Percentiles rank a stretch among this genome's conserved stretches.
Evolutionary conservation across 352 stramenopile species (phyloP).

Genomic region (Aphanomyces astaci): DNA sequence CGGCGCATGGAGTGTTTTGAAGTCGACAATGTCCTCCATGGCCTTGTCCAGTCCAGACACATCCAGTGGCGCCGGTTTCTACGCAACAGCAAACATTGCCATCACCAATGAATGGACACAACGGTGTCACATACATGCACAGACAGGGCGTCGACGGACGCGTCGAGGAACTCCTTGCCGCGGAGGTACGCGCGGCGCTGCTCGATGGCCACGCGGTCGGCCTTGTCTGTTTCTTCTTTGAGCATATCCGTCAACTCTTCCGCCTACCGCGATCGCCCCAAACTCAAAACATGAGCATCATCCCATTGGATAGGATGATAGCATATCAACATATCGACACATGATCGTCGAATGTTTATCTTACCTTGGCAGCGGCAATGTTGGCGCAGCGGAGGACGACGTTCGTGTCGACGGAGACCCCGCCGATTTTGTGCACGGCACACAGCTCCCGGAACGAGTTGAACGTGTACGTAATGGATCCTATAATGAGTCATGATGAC

Average conservation of each 20-base stretch:
- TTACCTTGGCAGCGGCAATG: conserved; percentile 66
- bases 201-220: conserved; percentile 57
- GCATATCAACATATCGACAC: too few species aligned
- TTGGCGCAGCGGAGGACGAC: conserved; percentile 72
- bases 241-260: conserved; percentile 65
- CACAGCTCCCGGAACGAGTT: conserved; percentile 89
- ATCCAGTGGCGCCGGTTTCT: conserved; percentile 48
- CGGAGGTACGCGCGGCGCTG: conserved; percentile 57
- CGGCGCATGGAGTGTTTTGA: conserved; percentile 58
- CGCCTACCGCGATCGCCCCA: not conserved
- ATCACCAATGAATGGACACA: conserved; percentile 23
- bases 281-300: too few species aligned
- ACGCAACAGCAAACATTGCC: conserved; percentile 24
- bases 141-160: conserved; percentile 29
- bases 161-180: conserved; percentile 58
- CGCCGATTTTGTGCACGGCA: conserved; percentile 85
- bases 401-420: conserved; percentile 48
- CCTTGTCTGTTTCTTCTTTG: conserved; percentile 67
- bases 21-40: conserved; percentile 71
- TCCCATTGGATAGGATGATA: too few species aligned
- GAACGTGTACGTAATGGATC: conserved; percentile 82
- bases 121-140: conserved; percentile 14
- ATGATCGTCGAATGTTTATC: too few species aligned
- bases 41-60: conserved; percentile 27
- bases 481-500: not conserved